Conservation (phyloP, 1,139 yeast species). For the Geotrichum australiense region DNA sequence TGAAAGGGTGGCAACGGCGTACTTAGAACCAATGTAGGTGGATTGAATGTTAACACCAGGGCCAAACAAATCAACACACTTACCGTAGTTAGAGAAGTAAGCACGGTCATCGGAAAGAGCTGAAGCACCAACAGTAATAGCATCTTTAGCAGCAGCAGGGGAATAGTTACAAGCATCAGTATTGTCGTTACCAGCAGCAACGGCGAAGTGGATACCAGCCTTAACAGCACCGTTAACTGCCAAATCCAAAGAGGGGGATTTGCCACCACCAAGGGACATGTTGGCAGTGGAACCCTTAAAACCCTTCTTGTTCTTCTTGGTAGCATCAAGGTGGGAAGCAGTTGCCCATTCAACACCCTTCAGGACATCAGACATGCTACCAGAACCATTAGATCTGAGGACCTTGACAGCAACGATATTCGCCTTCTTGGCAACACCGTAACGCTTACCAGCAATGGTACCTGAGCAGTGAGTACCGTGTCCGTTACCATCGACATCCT, state of each 20-base stretch:
- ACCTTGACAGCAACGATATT: slow-evolving; percentile 54
- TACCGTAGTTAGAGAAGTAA: slow-evolving; percentile 57
- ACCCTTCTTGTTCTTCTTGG: slow-evolving; percentile 41
- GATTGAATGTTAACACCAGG: slow-evolving; percentile 50
- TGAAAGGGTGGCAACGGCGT: slow-evolving; percentile 82
- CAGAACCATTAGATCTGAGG: slow-evolving; percentile 43
- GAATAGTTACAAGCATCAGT: slow-evolving; percentile 57
- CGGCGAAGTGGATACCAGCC: slow-evolving; percentile 55
- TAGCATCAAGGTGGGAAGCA: slow-evolving; percentile 33
- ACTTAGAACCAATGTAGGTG: slow-evolving; percentile 72
- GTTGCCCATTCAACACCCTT: slow-evolving; percentile 43
- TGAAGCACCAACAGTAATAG: slow-evolving; percentile 59
- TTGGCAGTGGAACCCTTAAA: slow-evolving; percentile 51
- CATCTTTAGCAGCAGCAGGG: slow-evolving; percentile 53
- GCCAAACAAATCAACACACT: slow-evolving; percentile 59
- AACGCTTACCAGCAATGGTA: slow-evolving; percentile 51
- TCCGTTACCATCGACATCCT: slow-evolving; percentile 85
- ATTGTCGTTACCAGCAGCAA: slow-evolving; percentile 63
- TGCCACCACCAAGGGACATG: slow-evolving; percentile 60
- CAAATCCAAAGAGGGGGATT: slow-evolving; percentile 44
- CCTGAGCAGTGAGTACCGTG: slow-evolving; percentile 68
- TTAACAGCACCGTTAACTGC: slow-evolving; percentile 55
- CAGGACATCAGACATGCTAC: slow-evolving; percentile 44
- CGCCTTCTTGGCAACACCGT: slow-evolving; percentile 61
- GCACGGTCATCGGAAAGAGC: slow-evolving; percentile 45